These are phyloP conservation scores for Pseudogymnoascus sp. DNA, from an alignment of 2,329 filamentous ascomycete species.

Conservation along the genomic window DNA sequence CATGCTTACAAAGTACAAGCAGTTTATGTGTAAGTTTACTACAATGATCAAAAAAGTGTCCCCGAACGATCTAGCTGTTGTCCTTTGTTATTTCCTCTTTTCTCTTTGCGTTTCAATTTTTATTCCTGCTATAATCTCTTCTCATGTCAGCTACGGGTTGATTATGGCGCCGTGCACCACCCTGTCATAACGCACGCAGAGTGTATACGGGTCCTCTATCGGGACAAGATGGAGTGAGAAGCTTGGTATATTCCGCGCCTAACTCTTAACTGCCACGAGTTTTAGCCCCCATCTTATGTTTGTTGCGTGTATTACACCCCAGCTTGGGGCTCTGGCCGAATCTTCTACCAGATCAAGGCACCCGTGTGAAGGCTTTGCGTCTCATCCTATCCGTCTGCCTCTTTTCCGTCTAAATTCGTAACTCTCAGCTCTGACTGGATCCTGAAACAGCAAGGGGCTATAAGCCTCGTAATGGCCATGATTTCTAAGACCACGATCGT, in stretches of 20 bases:
- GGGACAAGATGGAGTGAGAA: neutral
- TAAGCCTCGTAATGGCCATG: neutral
- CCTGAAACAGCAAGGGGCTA: neutral
- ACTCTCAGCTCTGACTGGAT: neutral
- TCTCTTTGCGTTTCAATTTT: neutral
- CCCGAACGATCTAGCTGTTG: neutral
- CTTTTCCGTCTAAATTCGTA: neutral
- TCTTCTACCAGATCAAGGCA: neutral
- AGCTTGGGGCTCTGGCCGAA: neutral
- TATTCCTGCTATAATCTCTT: neutral
- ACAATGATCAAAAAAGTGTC: neutral
- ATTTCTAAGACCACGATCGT: neutral
- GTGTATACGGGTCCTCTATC: neutral
- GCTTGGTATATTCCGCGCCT: neutral
- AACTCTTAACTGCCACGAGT: neutral
- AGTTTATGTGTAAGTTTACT: neutral
- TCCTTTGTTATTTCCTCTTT: neutral
- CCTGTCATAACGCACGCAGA: neutral
- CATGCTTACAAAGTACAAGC: neutral
- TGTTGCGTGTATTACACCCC: neutral
- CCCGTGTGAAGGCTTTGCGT: neutral
- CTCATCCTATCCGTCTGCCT: neutral
- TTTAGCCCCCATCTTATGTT: neutral
- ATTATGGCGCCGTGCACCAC: neutral
- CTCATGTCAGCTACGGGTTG: neutral